Evolutionary conservation across 139 green algal genomes (phyloP), one percentile per base, ranked within the genome.

Genomic region (Chlorella vulgaris): DNA sequence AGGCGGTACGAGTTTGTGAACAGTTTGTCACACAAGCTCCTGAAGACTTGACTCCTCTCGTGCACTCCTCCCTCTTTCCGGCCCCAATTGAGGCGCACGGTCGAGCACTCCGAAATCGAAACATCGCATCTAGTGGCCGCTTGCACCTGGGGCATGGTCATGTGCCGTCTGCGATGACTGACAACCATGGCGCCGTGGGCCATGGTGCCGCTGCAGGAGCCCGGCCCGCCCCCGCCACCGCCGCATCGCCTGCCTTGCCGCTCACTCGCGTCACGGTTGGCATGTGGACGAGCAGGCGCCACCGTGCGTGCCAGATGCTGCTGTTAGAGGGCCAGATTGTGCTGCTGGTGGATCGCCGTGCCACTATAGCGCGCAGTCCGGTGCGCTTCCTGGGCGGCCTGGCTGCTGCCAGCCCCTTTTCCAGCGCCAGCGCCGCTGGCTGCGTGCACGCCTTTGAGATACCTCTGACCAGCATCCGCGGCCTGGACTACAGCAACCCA

Each of bases 401-500:
- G 36, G 61, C 70, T 2, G 69, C 76, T 19, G 76, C 83, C 24
- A 86, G 76, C 55, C 85, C 85, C 0, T 89, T 89, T 71, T 50
- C 55, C 50, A 88, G 78, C 39, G 53, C 42, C 55, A 60, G 51
- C 62, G 60, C 79, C 24, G 55, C 66, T 10, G 61, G 60, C 47
- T 84, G 84, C 47, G 74, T 87, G 28, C 67, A 89, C 35, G 83
- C 86, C 36, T 91, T 91, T 78, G 88, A 91, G 73, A 71, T 91
- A 3, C 62, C 80, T 2, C 77, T 78, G 63, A 33, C 60, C 13
- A 26, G 55, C 18, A 69, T 91, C 8, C 36, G 47, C 0, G 88
- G 88, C 43, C 51, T 91, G 3, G 82, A 95, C 63, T 95, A 92
- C 78, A 35, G 62, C 19, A 89, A 86, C 68, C 89, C 85, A 24